Conservation (phyloP, 2,329 filamentous ascomycete species). For the Aspergillus sp. region DNA sequence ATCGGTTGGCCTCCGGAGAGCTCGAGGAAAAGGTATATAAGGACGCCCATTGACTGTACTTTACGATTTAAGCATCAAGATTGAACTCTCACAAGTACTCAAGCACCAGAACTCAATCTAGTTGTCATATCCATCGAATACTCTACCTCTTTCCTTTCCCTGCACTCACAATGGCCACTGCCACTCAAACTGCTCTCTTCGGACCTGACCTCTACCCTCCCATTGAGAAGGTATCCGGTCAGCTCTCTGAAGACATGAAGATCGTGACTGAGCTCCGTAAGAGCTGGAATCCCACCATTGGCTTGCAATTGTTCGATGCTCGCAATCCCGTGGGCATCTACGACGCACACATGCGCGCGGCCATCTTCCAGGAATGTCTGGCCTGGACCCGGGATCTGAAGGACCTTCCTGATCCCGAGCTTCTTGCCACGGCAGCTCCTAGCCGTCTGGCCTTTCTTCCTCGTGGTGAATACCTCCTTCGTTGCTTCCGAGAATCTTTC, state of each 20-base stretch:
- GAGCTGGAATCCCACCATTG: neutral
- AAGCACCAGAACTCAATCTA: too few relatives aligned
- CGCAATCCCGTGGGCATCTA: neutral
- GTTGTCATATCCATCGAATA: neutral
- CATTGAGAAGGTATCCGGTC: neutral
- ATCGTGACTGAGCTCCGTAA: neutral
- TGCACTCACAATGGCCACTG: too few relatives aligned
- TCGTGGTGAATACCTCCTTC: neutral
- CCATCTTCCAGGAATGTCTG: neutral
- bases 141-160: too few relatives aligned
- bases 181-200: neutral
- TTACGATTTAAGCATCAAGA: too few relatives aligned
- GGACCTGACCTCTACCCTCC: neutral
- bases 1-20: too few relatives aligned
- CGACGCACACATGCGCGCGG: neutral
- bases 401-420: neutral
- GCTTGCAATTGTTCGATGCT: neutral
- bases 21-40: too few relatives aligned
- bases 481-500: neutral
- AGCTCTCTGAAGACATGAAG: neutral
- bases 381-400: neutral
- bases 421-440: neutral
- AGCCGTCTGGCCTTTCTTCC: neutral
- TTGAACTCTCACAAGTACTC: too few relatives aligned
- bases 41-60: too few relatives aligned